phyloP scores from a whole-genome alignment of 2,329 filamentous ascomycete genomes.

The Arthrobotrys pseudoclavata region DNA sequence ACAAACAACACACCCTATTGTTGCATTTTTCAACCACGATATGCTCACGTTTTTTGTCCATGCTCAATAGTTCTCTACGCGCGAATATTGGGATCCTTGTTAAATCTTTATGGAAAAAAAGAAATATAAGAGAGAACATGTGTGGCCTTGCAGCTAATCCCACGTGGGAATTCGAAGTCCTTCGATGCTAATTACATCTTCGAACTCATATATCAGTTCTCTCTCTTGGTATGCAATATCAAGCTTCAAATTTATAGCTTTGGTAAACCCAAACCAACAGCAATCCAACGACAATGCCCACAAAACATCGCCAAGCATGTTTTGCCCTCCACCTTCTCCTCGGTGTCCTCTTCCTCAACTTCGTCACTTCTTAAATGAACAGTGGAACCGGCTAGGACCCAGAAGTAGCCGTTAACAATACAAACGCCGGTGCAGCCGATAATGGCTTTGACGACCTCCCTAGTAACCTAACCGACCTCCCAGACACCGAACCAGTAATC shows the following conservation, averaged over 20 bases:
- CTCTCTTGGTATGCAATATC: too few species aligned
- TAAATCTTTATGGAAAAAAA: background rate
- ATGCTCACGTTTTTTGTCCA: background rate
- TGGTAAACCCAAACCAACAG: background rate
- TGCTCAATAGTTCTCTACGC: background rate
- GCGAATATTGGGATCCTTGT: slow-evolving; percentile 2
- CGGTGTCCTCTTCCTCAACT: slow-evolving; percentile 7
- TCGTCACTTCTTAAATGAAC: background rate
- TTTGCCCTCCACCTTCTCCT: background rate
- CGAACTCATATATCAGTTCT: too few species aligned
- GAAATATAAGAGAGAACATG: background rate
- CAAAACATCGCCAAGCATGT: background rate
- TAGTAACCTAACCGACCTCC: background rate
- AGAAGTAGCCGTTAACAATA: background rate
- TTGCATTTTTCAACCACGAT: slow-evolving; percentile 6
- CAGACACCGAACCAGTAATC: background rate
- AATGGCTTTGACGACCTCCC: background rate
- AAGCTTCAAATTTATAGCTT: background rate
- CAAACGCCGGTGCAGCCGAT: background rate
- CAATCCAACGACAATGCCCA: background rate
- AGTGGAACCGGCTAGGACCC: background rate
- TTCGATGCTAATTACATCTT: background rate
- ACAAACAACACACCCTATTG: background rate
- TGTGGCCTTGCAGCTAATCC: background rate
- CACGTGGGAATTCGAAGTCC: background rate